A percentile compares a stretch with the other conserved stretches of the same genome.
Conservation (phyloP, 2,329 filamentous ascomycete genomes). For the Paraconiothyrium brasiliense region DNA sequence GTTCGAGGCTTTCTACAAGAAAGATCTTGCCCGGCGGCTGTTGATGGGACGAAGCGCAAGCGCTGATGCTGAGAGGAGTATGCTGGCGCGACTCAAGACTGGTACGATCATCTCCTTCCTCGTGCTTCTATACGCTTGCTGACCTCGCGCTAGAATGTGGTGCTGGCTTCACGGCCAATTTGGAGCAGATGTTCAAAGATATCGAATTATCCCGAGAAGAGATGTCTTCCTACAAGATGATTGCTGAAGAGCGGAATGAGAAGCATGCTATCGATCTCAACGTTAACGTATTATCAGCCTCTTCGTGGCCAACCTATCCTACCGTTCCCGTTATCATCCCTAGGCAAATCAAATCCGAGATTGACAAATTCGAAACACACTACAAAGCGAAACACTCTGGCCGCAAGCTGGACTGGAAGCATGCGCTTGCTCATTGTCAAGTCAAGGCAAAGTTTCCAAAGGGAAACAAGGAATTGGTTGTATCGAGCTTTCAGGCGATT, state of each 20-base stretch:
- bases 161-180: slow-evolving; percentile 91
- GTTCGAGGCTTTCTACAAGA: slow-evolving; percentile 99
- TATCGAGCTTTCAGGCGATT: slow-evolving; percentile 91
- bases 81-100: slow-evolving; percentile 88
- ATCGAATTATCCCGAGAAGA: slow-evolving; percentile 93
- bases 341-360: slow-evolving; percentile 75
- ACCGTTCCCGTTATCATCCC: slow-evolving; percentile 81
- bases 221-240: slow-evolving; percentile 83
- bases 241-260: slow-evolving; percentile 68
- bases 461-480: slow-evolving; percentile 85
- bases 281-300: slow-evolving; percentile 89
- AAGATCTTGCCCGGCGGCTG: slow-evolving; percentile 87
- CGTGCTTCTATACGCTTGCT: slow-evolving; percentile 15
- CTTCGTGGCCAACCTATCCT: slow-evolving; percentile 92
- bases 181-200: slow-evolving; percentile 99
- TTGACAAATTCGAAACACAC: slow-evolving; percentile 82
- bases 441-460: slow-evolving; percentile 82
- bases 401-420: slow-evolving; percentile 88
- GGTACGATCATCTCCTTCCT: slow-evolving; percentile 48
- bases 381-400: slow-evolving; percentile 93
- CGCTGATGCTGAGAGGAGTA: slow-evolving; percentile 93
- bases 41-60: slow-evolving; percentile 93
- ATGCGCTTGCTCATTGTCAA: slow-evolving; percentile 89
- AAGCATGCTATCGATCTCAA: slow-evolving; percentile 73
- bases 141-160: slow-evolving; percentile 74